These are phyloP conservation scores for Aspergillus intermedius DNA, from an alignment of 2,329 filamentous ascomycete genomes.

Conservation along the genomic window DNA sequence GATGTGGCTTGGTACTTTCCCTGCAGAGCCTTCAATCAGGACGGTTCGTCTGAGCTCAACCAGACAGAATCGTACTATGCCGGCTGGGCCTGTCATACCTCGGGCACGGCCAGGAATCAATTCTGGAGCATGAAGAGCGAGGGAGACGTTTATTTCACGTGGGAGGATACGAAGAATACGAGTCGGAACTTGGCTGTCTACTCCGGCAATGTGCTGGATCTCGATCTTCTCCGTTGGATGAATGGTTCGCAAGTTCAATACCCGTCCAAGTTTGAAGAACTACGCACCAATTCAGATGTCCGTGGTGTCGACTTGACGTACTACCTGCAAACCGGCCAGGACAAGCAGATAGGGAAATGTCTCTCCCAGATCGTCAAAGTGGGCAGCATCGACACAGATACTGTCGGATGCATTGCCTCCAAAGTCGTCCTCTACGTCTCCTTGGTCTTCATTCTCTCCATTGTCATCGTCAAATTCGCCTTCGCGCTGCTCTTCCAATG, in stretches of 20 bases:
- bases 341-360: constrained; percentile 80
- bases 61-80: constrained; percentile 66
- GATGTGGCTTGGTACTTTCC: constrained; percentile 97
- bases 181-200: constrained; percentile 90
- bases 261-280: constrained; percentile 70
- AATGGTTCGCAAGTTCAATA: constrained; percentile 71
- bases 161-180: constrained; percentile 85
- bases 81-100: constrained; percentile 87
- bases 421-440: constrained; percentile 95
- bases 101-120: constrained; percentile 55
- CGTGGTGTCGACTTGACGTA: constrained; percentile 85
- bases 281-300: constrained; percentile 64
- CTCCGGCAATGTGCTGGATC: constrained; percentile 85
- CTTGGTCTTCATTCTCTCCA: constrained; percentile 80
- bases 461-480: constrained; percentile 80
- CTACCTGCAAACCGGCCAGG: constrained; percentile 67
- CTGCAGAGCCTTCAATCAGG: constrained; percentile 84
- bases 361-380: constrained; percentile 93
- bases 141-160: constrained; percentile 92
- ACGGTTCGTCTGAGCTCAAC: constrained; percentile 77
- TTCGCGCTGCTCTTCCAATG: constrained; percentile 90
- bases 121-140: constrained; percentile 68
- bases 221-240: constrained; percentile 86
- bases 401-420: constrained; percentile 93
- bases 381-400: constrained; percentile 90